Percentiles rank a stretch among this genome's conserved stretches.
phyloP scores from a whole-genome alignment of 2,329 filamentous ascomycete genomes.

The Thermochaetoides dissita region DNA sequence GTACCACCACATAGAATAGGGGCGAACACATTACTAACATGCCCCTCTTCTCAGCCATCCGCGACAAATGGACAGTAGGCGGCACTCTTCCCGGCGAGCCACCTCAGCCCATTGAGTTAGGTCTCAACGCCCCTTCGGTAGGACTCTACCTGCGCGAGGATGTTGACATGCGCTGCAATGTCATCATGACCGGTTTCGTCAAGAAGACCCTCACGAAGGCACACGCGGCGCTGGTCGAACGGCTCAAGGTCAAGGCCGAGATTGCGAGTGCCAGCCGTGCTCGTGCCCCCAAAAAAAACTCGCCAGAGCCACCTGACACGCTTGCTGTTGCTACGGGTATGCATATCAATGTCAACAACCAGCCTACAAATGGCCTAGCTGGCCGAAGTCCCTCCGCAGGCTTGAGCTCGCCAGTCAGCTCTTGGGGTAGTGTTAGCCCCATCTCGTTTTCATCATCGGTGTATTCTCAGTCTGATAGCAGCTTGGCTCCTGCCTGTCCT shows the following conservation, averaged over 20 bases:
- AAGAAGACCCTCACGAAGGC: constrained; percentile 70
- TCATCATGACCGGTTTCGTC: constrained; percentile 62
- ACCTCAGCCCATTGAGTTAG: constrained; percentile 49
- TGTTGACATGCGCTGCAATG: constrained; percentile 67
- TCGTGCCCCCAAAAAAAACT: too few relatives aligned
- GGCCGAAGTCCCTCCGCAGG: too few relatives aligned
- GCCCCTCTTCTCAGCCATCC: constrained; percentile 30
- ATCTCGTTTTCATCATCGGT: too few relatives aligned
- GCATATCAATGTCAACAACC: too few relatives aligned
- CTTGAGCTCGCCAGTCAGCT: too few relatives aligned
- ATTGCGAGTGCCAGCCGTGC: constrained; percentile 7
- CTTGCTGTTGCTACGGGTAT: too few relatives aligned
- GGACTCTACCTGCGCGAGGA: constrained; percentile 78
- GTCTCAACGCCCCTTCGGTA: constrained; percentile 46
- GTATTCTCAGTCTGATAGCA: too few relatives aligned
- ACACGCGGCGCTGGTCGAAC: constrained; percentile 55
- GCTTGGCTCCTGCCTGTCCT: too few relatives aligned
- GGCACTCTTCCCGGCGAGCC: constrained; percentile 60
- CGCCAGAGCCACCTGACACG: background rate
- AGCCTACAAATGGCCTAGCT: too few relatives aligned
- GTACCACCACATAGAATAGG: background rate
- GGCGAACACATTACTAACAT: too few relatives aligned
- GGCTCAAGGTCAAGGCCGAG: constrained; percentile 40
- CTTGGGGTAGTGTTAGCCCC: too few relatives aligned
- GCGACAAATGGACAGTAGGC: constrained; percentile 62